Percentiles rank a stretch among this genome's conserved stretches.
phyloP scores from a whole-genome alignment of 257 asterid genomes.

The Salvia hispanica region DNA sequence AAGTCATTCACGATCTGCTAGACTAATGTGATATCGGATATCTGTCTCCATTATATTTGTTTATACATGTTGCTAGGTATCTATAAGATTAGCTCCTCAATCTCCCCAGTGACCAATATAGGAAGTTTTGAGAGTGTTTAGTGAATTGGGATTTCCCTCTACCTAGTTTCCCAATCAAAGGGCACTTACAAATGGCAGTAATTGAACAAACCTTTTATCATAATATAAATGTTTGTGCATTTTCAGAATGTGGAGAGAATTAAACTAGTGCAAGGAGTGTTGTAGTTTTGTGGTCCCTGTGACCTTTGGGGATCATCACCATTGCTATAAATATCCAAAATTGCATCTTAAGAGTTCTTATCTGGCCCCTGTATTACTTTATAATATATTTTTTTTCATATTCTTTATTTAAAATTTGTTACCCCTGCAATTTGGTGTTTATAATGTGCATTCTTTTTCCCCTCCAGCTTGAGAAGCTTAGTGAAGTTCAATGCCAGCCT shows the following conservation, averaged over 20 bases:
- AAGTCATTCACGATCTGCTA: slow-evolving; percentile 12
- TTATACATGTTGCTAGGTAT: neutral
- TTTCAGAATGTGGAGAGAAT: neutral
- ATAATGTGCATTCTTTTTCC: slow-evolving; percentile 15
- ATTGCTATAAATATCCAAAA: slow-evolving; percentile 4
- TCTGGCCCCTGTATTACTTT: neutral
- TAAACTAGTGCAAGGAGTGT: neutral
- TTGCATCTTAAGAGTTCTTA: slow-evolving; percentile 3
- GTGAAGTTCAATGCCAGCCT: slow-evolving; percentile 83
- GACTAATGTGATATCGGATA: neutral
- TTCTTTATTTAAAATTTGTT: neutral
- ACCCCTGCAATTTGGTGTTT: slow-evolving; percentile 13
- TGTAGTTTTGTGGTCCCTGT: neutral
- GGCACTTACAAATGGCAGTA: neutral
- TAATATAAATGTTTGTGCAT: neutral
- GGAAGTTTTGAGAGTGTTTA: neutral
- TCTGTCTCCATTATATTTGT: too few species aligned
- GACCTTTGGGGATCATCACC: slow-evolving; percentile 6
- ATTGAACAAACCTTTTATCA: neutral
- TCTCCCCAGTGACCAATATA: neutral
- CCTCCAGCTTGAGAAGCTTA: slow-evolving; percentile 85
- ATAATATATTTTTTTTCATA: neutral
- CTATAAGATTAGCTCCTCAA: neutral
- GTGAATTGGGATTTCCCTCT: neutral
- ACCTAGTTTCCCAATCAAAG: neutral